These are phyloP conservation scores for Dendrobium officinale DNA, from an alignment of 106 monocot species.

Conservation along the genomic window DNA sequence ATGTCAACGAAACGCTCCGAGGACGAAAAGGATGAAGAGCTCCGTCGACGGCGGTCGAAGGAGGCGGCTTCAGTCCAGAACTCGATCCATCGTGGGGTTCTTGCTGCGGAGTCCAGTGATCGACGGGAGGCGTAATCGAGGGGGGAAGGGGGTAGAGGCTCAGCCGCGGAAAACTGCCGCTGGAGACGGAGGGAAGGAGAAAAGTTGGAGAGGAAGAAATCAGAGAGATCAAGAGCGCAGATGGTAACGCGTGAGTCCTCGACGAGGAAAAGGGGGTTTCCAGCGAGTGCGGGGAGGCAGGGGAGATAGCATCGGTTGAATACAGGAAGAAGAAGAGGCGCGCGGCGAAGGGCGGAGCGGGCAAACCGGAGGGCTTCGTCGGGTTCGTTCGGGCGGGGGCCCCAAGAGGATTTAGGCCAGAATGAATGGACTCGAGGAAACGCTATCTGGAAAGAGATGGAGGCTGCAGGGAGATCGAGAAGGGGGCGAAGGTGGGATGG, in stretches of 20 bases:
- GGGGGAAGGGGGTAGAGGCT: not conserved
- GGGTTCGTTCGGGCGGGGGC: constrained; percentile 15
- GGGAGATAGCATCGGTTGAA: constrained; percentile 45
- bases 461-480: constrained; percentile 35
- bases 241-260: constrained; percentile 17
- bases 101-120: constrained; percentile 18
- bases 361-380: constrained; percentile 3
- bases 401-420: constrained; percentile 19
- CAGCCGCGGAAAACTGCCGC: constrained; percentile 6
- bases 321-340: constrained; percentile 32
- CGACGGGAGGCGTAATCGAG: constrained; percentile 4
- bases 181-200: not conserved
- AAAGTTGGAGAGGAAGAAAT: constrained; percentile 29
- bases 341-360: constrained; percentile 21
- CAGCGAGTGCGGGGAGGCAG: constrained; percentile 34
- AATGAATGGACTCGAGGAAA: not conserved
- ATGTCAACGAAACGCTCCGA: constrained; percentile 20
- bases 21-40: not conserved
- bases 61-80: constrained; percentile 50
- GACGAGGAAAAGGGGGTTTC: constrained; percentile 47
- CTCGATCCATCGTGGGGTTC: constrained; percentile 44
- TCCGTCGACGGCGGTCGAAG: not conserved
- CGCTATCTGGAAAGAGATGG: constrained; percentile 37
- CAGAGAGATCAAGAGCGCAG: constrained; percentile 26
- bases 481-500: constrained; percentile 2